phyloP scores from a whole-genome alignment of 495 filamentous ascomycete genomes.

The Chaetomium tenue region DNA sequence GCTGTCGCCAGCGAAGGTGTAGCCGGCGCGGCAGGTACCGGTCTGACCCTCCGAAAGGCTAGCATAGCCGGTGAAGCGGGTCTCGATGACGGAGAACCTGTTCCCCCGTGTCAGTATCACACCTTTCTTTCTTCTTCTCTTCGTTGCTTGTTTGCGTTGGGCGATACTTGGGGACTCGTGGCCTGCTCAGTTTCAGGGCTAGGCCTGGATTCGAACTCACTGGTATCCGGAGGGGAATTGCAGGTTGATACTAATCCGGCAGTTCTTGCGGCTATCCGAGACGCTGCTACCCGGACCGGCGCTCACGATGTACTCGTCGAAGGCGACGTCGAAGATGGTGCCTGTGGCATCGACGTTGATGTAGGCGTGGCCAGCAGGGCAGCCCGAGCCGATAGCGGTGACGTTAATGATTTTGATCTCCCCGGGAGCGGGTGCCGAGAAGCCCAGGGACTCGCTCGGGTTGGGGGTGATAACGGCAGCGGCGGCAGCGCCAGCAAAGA shows the following conservation, averaged over 20 bases:
- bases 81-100: slow-evolving; percentile 39
- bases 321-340: slow-evolving; percentile 48
- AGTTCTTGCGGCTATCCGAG: slow-evolving; percentile 47
- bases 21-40: slow-evolving; percentile 31
- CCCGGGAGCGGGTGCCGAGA: slow-evolving; percentile 3
- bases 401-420: slow-evolving; percentile 34
- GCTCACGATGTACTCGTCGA: slow-evolving; percentile 48
- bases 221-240: slow-evolving; percentile 46
- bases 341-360: slow-evolving; percentile 35
- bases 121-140: background rate
- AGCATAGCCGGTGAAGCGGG: slow-evolving; percentile 39
- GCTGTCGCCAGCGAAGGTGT: slow-evolving; percentile 36
- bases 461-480: slow-evolving; percentile 13
- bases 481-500: slow-evolving; percentile 24
- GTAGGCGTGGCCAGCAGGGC: slow-evolving; percentile 35
- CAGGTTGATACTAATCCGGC: slow-evolving; percentile 48
- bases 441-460: slow-evolving; percentile 6
- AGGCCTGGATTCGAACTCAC: slow-evolving; percentile 26
- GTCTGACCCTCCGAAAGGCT: slow-evolving; percentile 28
- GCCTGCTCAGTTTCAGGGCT: background rate
- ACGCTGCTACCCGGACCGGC: slow-evolving; percentile 42
- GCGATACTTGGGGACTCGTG: background rate
- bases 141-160: background rate
- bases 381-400: slow-evolving; percentile 35
- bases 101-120: slow-evolving; percentile 1